phyloP scores from a whole-genome alignment of 1,284 basidiomycete genomes.

The Takashimella koratensis region DNA sequence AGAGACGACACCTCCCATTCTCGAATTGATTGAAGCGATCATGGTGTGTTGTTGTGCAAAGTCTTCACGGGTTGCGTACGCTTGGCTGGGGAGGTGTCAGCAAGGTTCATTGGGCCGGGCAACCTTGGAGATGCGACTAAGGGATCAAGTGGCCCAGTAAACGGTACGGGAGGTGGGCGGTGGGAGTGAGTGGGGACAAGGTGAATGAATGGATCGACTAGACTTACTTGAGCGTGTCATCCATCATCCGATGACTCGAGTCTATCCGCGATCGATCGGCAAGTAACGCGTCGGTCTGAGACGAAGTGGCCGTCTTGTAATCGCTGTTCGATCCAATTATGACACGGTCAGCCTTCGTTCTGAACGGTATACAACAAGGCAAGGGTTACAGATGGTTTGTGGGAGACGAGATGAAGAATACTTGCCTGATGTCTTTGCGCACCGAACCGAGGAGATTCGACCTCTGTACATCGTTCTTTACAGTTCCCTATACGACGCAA shows the following conservation, averaged over 20 bases:
- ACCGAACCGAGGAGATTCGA: constrained; percentile 86
- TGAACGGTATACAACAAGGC: too few relatives aligned
- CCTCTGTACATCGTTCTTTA: constrained; percentile 78
- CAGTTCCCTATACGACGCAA: constrained; percentile 41
- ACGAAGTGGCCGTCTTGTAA: constrained; percentile 69
- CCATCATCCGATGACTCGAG: constrained; percentile 89
- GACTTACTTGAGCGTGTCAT: constrained; percentile 79
- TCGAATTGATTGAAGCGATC: constrained; percentile 70
- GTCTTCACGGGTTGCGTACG: constrained; percentile 93
- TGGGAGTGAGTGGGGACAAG: neutral
- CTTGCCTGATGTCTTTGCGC: constrained; percentile 89
- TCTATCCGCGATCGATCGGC: constrained; percentile 86
- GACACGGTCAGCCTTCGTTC: neutral
- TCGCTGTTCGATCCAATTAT: constrained; percentile 37
- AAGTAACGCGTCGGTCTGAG: constrained; percentile 78
- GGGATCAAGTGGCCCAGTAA: too few relatives aligned
- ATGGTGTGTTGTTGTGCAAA: constrained; percentile 79
- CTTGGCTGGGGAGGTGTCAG: constrained; percentile 64
- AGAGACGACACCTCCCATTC: constrained; percentile 76
- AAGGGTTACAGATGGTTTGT: too few relatives aligned
- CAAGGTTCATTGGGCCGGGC: neutral
- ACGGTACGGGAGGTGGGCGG: neutral
- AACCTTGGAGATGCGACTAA: too few relatives aligned
- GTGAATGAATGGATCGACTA: neutral
- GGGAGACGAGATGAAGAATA: constrained; percentile 22